Evolutionary conservation across 1,139 yeast genomes (phyloP), one percentile per base, ranked within the genome.

Genomic region (Lodderomyces metapsilosis): DNA sequence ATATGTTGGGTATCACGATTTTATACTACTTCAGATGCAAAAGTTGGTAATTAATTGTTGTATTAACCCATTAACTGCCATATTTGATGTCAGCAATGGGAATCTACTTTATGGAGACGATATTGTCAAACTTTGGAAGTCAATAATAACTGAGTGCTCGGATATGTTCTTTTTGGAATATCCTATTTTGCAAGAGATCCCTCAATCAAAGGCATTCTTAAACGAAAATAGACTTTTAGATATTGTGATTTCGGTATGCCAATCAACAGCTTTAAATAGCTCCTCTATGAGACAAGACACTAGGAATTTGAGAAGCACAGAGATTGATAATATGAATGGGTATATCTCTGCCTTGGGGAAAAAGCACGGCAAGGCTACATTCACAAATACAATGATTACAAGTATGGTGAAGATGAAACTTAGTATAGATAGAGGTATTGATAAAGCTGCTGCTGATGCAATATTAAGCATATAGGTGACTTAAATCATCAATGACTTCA

Each of bases 261-360:
- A 71, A 44, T 38, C 54, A 28, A 74, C 83, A 18, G 72, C 76
- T 0, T 60, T 70, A 37, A 92, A 89, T 62, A 79, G 84, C 40
- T 81, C 94, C 7, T 87, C 96, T 2, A 92, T 91, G 98, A 74
- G 95, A 52, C 88, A 86, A 50, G 98, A 91, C 53, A 73, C 85
- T 1, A 59, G 78, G 36, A 68, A 74, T 48, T 66, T 80, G 41
- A 72, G 81, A 48, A 71, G 68, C 20, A 84, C 95, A 0, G 98
- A 91, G 57, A 76, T 91, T 23, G 84, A 83, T 45, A 84, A 76
- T 59, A 82, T 91, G 45, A 91, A 88, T 56, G 96, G 95, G 2
- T 82, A 78, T 54, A 69, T 89, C 12, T 76, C 72, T 5, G 57
- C 53, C 11, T 62, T 82, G 43, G 95, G 86, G 0, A 50, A 56